Conservation (phyloP, 2,329 filamentous ascomycete genomes). For the Fusarium continuum region DNA sequence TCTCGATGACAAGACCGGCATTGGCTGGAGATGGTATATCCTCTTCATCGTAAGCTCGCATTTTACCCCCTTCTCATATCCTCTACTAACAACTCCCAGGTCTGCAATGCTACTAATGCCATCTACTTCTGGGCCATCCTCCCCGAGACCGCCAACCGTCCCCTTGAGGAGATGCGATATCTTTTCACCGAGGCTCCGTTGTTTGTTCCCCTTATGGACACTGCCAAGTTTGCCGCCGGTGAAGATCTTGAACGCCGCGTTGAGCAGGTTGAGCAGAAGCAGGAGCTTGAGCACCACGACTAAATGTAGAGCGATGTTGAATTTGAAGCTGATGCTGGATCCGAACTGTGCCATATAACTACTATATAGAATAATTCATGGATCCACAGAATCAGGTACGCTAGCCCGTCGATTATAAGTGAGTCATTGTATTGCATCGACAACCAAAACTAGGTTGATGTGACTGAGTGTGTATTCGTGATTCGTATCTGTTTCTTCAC, state of each 20-base stretch:
- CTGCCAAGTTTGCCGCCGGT: constrained; percentile 32
- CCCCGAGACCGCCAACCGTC: constrained; percentile 71
- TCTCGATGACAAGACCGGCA: constrained; percentile 44
- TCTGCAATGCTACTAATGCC: constrained; percentile 68
- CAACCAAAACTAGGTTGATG: too few relatives aligned
- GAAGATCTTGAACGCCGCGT: constrained; percentile 23
- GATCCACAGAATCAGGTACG: neutral
- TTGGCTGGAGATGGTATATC: constrained; percentile 60
- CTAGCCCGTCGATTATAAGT: too few relatives aligned
- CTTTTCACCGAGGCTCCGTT: constrained; percentile 72
- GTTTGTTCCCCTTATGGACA: constrained; percentile 67
- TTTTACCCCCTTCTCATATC: accelerated
- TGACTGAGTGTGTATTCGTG: neutral
- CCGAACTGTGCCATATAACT: neutral
- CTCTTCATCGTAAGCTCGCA: constrained; percentile 47
- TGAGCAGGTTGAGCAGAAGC: constrained; percentile 23
- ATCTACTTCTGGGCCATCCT: constrained; percentile 69
- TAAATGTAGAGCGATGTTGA: neutral
- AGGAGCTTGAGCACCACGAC: constrained; percentile 18
- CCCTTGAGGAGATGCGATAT: constrained; percentile 74
- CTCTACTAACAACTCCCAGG: constrained; percentile 7
- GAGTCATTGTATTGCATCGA: too few relatives aligned
- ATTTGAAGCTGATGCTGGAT: neutral
- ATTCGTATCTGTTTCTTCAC: neutral
- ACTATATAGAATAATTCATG: neutral